Base-by-base conservation (phyloP, 306 rosid genomes). In the Vicia faba region DNA sequence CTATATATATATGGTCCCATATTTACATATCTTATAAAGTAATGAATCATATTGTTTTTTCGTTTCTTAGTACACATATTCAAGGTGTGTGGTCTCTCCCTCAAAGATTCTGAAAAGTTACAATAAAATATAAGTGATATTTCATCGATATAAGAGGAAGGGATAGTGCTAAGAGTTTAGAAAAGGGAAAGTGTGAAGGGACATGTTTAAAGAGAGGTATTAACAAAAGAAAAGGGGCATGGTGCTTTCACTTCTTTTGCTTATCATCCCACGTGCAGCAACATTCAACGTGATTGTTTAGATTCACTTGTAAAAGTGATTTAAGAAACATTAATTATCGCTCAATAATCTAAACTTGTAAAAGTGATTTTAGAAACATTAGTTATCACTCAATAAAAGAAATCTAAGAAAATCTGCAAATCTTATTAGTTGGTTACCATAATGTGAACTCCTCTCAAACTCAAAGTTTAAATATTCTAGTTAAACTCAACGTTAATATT, bases 1-100 rank as follows among this genome's bases (percentile, higher is more conserved):
- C n/a, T n/a, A n/a, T n/a, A n/a, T n/a, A 20, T 20, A 5, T 1
- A 57, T 64, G 80, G 82, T 63, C 84, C 79, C 84, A 25, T 25
- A 2, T 2, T 25, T 25, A 25, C 23, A 20, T 20, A 20, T 20
- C 23, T 20, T 2, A 20, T 81, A 79, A 78, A 78, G 68, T 12
- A 49, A 44, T 26, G 28, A 61, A 65, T 70, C 81, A 81, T 79
- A 92, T 81, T 78, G 78, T 72, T 79, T 79, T 85, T 87, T 87
- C 87, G 96, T 89, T 84, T 85, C 78, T 74, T 84, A 81, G 86
- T 75, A 78, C n/a, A 11, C 25, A n/a, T 40, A 11, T 29, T 75
- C 67, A 79, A 77, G 25, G 25, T 82, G 75, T 53, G 60, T 68
- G 84, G 71, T 51, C n/a, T 66, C 74, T 69, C 25, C 61, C 54